Conservation (phyloP, 2,329 filamentous ascomycete genomes). For the Colletotrichum brevisporum region DNA sequence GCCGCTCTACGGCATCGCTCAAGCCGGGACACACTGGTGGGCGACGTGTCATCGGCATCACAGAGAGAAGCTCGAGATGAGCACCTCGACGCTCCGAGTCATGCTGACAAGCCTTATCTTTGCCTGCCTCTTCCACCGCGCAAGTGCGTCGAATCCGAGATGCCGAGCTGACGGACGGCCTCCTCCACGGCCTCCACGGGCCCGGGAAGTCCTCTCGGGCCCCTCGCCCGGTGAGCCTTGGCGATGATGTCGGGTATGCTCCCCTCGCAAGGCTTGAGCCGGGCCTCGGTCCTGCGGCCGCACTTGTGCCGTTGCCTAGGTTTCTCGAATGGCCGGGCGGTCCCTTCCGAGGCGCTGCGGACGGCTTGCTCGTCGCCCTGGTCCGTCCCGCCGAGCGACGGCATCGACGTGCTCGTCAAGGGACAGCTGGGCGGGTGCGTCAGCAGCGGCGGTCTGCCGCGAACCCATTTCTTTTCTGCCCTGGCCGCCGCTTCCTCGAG, state of each 20-base stretch:
- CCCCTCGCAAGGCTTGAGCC: background rate
- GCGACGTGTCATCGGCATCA: too few relatives aligned
- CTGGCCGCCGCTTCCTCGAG: background rate
- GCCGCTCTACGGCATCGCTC: too few relatives aligned
- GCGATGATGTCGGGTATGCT: background rate
- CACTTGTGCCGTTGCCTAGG: background rate
- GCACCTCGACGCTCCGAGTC: too few relatives aligned
- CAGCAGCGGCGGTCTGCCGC: background rate
- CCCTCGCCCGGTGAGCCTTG: background rate
- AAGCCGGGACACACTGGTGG: too few relatives aligned
- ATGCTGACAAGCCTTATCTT: background rate
- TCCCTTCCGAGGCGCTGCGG: background rate
- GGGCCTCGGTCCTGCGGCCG: background rate
- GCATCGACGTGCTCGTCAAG: background rate
- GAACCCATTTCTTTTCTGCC: conserved; percentile 3
- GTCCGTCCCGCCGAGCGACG: background rate
- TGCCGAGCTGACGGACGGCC: conserved; percentile 6
- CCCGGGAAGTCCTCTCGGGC: background rate
- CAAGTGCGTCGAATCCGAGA: background rate
- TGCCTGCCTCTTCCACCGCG: conserved; percentile 8
- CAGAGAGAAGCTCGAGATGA: too few relatives aligned
- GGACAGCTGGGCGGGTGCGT: too few relatives aligned
- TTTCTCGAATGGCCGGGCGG: background rate
- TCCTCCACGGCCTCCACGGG: background rate
- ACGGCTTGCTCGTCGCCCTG: too few relatives aligned